Conservation (phyloP, 2,329 filamentous ascomycete species). For the Diaporthe velutina region DNA sequence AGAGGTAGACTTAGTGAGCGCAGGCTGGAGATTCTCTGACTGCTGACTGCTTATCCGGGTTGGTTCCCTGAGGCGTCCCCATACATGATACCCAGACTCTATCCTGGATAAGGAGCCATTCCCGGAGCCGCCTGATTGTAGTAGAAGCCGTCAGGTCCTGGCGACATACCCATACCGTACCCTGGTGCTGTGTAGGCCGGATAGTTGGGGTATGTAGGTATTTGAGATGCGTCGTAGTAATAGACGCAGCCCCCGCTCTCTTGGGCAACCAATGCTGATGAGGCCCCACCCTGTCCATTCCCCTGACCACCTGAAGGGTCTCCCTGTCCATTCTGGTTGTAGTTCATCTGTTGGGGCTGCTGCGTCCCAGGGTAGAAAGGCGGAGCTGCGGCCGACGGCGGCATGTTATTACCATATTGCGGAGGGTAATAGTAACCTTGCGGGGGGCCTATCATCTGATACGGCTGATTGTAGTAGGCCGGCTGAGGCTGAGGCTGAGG, state of each 20-base stretch:
- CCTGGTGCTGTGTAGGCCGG: slow-evolving; percentile 59
- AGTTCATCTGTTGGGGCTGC: slow-evolving; percentile 56
- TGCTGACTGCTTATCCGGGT: background rate
- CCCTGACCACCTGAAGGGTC: slow-evolving; percentile 52
- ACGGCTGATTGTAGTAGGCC: slow-evolving; percentile 70
- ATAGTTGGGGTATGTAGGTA: slow-evolving; percentile 67
- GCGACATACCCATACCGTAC: slow-evolving; percentile 72
- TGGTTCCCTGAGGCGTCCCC: background rate
- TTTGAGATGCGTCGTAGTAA: slow-evolving; percentile 87
- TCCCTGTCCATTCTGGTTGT: slow-evolving; percentile 58
- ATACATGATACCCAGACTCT: slow-evolving; percentile 50
- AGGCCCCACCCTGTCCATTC: slow-evolving; percentile 64
- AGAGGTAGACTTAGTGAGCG: background rate
- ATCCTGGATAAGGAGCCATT: slow-evolving; percentile 74
- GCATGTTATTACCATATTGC: slow-evolving; percentile 59
- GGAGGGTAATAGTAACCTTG: slow-evolving; percentile 79
- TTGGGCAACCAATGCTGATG: slow-evolving; percentile 77
- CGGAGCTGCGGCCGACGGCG: slow-evolving; percentile 57
- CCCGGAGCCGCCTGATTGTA: slow-evolving; percentile 69
- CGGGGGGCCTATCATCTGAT: slow-evolving; percentile 69
- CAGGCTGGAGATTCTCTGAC: background rate
- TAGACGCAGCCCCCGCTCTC: slow-evolving; percentile 97
- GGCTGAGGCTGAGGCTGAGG: slow-evolving; percentile 74
- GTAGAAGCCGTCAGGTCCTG: slow-evolving; percentile 77
- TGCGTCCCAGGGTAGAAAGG: slow-evolving; percentile 70